Evolutionary conservation across 768 basidiomycete species (phyloP), one percentile per base, ranked within the genome.

Genomic region (Suillus paluster): DNA sequence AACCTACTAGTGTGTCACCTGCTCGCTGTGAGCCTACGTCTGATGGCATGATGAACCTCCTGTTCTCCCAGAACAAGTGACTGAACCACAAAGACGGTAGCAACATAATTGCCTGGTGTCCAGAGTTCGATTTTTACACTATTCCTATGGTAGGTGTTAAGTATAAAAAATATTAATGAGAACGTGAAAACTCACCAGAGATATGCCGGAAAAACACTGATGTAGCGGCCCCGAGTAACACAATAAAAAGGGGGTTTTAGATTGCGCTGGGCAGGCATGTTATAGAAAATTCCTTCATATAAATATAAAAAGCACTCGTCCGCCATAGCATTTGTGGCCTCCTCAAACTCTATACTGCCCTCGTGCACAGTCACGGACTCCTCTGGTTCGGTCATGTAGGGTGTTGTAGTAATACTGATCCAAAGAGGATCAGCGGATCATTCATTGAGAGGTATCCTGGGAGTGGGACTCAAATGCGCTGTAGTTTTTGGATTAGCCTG

Each of bases 331-430:
- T 49, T 49, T 1, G 15, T 4, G 2, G 48, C 48, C 48, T 49
- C 48, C 48, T 49, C 48, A 27, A 27, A 49, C 48, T 48, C 46
- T 25, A 48, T 15, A 27, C 25, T 49, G 48, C 25, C 48, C 48
- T 49, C 15, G 6, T 49, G 4, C 48, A 49, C 48, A 27, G 48
- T 49, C 48, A 19, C 48, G 5, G 3, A 49, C 15, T 27, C 48
- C 17, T 49, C 25, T 27, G 48, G 48, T 27, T 49, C 9, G 4
- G 25, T 17, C 48, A 49, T 49, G 48, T 49, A 49, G 48, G 48
- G 48, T 1, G 4, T 49, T 1, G 2, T 49, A 9, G 48, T 27
- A 11, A 49, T 27, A 19, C 15, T 7, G 25, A 49, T 8, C 25
- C 48, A 49, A 49, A 49, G 48, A 15, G 48, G 48, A 19, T 49